These are phyloP conservation scores for Microbotryum intermedium DNA, from an alignment of 1,284 basidiomycete genomes.

Conservation along the genomic window DNA sequence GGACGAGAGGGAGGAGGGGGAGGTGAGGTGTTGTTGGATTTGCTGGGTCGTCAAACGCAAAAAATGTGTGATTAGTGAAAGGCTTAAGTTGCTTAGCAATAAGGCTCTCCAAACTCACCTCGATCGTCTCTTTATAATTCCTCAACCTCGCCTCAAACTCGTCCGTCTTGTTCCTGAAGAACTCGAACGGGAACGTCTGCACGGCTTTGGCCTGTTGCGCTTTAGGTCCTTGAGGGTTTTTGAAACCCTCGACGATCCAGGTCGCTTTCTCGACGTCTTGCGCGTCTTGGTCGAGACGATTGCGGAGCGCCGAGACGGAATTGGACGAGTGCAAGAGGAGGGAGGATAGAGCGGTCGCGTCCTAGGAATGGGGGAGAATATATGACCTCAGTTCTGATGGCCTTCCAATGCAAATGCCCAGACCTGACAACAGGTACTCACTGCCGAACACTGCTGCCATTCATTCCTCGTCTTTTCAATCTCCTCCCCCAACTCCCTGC, in stretches of 20 bases:
- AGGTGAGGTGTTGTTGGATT: conserved; percentile 10
- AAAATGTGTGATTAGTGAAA: not conserved
- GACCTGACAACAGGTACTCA: no score
- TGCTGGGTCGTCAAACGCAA: not conserved
- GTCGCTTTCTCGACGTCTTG: conserved; percentile 54
- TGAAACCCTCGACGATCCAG: conserved; percentile 56
- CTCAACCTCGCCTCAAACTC: conserved; percentile 61
- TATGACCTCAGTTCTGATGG: not conserved
- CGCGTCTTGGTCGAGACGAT: conserved; percentile 22
- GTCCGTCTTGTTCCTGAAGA: conserved; percentile 60
- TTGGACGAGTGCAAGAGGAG: conserved; percentile 16
- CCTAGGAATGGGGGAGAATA: conserved; percentile 5
- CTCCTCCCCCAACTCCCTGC: conserved; percentile 63
- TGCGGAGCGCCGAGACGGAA: conserved; percentile 16
- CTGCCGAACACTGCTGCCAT: conserved; percentile 55
- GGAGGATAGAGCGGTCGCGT: conserved; percentile 18
- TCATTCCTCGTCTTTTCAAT: conserved; percentile 60
- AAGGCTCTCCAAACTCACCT: conserved; percentile 45
- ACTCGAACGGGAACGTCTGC: conserved; percentile 77
- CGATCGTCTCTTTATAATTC: conserved; percentile 69
- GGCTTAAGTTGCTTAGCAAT: not conserved
- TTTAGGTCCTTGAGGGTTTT: conserved; percentile 52
- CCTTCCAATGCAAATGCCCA: no score
- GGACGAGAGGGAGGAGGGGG: not conserved
- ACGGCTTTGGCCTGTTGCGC: conserved; percentile 63